Conservation (phyloP, 441 rosid genomes). For the Geranium incanum region DNA sequence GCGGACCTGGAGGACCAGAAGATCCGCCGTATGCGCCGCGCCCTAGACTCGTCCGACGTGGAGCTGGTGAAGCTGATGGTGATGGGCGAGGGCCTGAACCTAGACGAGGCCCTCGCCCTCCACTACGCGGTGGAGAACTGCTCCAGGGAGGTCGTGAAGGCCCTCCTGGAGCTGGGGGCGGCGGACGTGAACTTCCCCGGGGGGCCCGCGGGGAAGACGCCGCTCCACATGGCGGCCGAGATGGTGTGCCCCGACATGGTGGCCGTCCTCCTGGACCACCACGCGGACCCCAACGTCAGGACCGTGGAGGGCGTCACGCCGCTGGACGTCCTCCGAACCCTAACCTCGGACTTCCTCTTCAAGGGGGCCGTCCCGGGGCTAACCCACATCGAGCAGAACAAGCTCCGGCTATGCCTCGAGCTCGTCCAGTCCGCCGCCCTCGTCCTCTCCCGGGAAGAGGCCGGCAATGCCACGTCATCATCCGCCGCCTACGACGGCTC, state of each 20-base stretch:
- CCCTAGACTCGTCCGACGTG: constrained; percentile 88
- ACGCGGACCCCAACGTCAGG: constrained; percentile 86
- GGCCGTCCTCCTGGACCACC: constrained; percentile 87
- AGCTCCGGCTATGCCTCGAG: constrained; percentile 90
- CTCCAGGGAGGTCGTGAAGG: constrained; percentile 92
- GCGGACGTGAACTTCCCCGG: constrained; percentile 92
- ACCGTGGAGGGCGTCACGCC: constrained; percentile 93
- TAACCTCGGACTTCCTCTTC: constrained; percentile 96
- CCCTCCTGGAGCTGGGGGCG: constrained; percentile 91
- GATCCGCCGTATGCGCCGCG: constrained; percentile 83
- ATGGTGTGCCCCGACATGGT: constrained; percentile 99
- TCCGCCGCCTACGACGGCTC: constrained; percentile 45
- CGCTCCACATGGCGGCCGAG: constrained; percentile 88
- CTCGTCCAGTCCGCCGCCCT: constrained; percentile 93
- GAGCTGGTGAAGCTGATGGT: constrained; percentile 97
- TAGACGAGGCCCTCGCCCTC: constrained; percentile 82
- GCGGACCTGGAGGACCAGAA: constrained; percentile 81
- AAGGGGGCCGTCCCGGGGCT: constrained; percentile 96
- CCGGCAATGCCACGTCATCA: constrained; percentile 27
- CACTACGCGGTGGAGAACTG: constrained; percentile 95
- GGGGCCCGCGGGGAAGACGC: constrained; percentile 79
- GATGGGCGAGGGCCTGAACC: constrained; percentile 95
- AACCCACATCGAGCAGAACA: constrained; percentile 87
- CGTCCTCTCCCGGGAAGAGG: constrained; percentile 95
- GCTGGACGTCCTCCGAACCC: constrained; percentile 77